phyloP scores from a whole-genome alignment of 306 rosid genomes.

The Glycine tomentella region DNA sequence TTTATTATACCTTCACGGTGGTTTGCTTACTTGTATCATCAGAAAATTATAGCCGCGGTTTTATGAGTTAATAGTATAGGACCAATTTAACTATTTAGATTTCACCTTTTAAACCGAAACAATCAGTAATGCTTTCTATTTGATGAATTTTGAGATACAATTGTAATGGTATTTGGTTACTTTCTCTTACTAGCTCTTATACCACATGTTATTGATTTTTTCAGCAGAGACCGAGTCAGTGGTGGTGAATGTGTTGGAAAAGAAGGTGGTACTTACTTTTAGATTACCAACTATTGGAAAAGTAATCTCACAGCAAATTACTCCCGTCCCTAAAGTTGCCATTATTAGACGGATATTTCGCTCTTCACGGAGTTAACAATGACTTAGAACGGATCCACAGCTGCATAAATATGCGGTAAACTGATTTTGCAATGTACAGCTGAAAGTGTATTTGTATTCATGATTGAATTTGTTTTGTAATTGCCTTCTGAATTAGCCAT shows the following conservation, averaged over 20 bases:
- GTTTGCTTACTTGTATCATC: not conserved
- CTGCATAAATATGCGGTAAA: no score
- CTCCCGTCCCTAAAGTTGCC: conserved; percentile 57
- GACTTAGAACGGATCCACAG: not conserved
- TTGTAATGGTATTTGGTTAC: not conserved
- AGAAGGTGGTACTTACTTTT: conserved; percentile 75
- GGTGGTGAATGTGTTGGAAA: conserved; percentile 73
- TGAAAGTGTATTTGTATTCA: conserved; percentile 14
- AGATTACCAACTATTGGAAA: conserved; percentile 60
- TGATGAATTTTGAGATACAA: not conserved
- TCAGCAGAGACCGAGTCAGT: conserved; percentile 79
- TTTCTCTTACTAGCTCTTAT: not conserved
- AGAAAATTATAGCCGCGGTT: not conserved
- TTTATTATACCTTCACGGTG: not conserved
- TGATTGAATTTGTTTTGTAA: not conserved
- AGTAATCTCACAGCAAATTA: conserved; percentile 49
- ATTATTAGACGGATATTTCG: conserved; percentile 62
- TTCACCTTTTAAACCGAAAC: not conserved
- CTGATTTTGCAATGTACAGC: conserved; percentile 36
- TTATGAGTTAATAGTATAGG: not conserved
- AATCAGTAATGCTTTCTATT: not conserved
- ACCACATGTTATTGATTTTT: conserved; percentile 24
- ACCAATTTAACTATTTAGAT: not conserved
- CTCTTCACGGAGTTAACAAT: conserved; percentile 48
- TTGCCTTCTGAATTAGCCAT: not conserved